Conservation (phyloP, 2,329 filamentous ascomycete genomes). For the Aureobasidium namibiae region DNA sequence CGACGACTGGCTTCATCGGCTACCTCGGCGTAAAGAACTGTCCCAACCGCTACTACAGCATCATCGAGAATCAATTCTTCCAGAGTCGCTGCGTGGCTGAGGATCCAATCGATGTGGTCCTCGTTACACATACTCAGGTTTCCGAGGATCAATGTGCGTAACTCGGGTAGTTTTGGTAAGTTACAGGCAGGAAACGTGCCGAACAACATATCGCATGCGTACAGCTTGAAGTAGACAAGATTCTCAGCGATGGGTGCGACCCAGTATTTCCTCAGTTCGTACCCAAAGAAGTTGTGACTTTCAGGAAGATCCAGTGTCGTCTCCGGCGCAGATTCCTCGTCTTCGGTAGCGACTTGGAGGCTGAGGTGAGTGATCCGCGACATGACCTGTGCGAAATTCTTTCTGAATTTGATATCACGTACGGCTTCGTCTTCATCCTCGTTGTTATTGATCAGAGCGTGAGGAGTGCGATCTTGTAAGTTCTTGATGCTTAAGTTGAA, state of each 20-base stretch:
- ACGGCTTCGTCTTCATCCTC: not conserved
- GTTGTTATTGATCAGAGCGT: conserved; percentile 4
- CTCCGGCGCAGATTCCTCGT: conserved; percentile 14
- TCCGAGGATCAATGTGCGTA: conserved; percentile 34
- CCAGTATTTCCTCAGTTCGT: conserved; percentile 18
- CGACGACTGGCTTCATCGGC: not conserved
- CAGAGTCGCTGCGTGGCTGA: conserved; percentile 31
- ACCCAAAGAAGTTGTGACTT: conserved; percentile 18
- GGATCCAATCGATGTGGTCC: conserved; percentile 41
- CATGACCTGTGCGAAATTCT: conserved; percentile 8
- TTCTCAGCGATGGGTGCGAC: conserved; percentile 18
- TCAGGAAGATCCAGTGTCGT: conserved; percentile 10
- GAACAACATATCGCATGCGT: conserved; percentile 27
- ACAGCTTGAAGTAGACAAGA: conserved; percentile 32
- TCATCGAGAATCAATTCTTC: conserved; percentile 36
- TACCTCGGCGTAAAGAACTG: not conserved
- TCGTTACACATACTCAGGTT: conserved; percentile 37
- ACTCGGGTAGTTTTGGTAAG: conserved; percentile 34
- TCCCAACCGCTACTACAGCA: conserved; percentile 21
- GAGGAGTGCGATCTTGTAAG: conserved; percentile 17
- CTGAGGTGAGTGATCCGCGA: conserved; percentile 16
- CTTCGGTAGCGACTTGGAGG: conserved; percentile 19
- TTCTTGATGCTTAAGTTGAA: conserved; percentile 19
- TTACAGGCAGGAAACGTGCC: conserved; percentile 30
- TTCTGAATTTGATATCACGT: too few relatives aligned